A percentile compares a stretch with the other conserved stretches of the same genome.
Evolutionary conservation across 176 grass and related monocot genomes (phyloP).

Genomic region (Typha latifolia): DNA sequence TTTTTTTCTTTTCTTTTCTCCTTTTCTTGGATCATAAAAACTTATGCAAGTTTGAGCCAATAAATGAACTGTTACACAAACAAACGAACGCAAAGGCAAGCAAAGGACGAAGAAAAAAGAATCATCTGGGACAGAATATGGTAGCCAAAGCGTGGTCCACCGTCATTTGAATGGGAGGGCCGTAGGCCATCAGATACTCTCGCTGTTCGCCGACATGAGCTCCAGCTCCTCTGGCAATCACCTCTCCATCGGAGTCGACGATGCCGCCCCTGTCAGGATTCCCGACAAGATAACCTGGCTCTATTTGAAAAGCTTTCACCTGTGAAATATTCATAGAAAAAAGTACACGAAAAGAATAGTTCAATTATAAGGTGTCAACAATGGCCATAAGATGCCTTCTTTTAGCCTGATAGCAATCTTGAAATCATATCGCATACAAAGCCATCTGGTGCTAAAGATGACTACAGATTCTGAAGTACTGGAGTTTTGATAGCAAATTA

Average conservation of each 20-base stretch:
- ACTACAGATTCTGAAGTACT: too few species aligned
- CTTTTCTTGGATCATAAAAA: too few species aligned
- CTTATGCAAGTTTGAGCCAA: too few species aligned
- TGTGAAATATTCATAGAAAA: slow-evolving; percentile 21
- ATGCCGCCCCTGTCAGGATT: slow-evolving; percentile 56
- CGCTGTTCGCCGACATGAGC: slow-evolving; percentile 5
- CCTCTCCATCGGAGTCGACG: slow-evolving; percentile 82
- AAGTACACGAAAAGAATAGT: neutral
- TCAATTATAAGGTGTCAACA: neutral
- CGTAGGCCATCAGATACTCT: slow-evolving; percentile 71
- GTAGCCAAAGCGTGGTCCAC: slow-evolving; percentile 78
- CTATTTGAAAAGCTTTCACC: slow-evolving; percentile 78
- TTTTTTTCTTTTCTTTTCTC: too few species aligned
- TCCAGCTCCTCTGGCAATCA: slow-evolving; percentile 55
- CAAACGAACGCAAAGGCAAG: neutral
- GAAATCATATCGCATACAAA: neutral
- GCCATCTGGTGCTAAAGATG: too few species aligned
- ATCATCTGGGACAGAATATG: slow-evolving; percentile 72
- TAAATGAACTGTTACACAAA: neutral
- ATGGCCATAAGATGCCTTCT: neutral
- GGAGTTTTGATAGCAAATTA: too few species aligned
- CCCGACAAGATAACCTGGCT: slow-evolving; percentile 57
- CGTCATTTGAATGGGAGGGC: slow-evolving; percentile 55
- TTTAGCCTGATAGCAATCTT: neutral
- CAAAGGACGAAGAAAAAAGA: neutral